phyloP scores from a whole-genome alignment of 345 rosid species.

The Ricinus communis region DNA sequence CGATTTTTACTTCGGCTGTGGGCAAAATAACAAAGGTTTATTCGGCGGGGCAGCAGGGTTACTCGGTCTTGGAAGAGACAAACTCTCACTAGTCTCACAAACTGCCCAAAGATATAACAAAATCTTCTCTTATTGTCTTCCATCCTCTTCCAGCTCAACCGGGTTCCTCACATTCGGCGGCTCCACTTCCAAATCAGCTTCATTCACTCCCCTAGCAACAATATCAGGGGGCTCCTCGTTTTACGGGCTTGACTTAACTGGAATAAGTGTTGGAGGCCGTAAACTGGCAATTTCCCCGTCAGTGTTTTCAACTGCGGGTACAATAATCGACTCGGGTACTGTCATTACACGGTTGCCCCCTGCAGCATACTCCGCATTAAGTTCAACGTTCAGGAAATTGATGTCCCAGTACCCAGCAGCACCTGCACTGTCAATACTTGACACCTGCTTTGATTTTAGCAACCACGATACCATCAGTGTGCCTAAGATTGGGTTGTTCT shows the following conservation, averaged over 20 bases:
- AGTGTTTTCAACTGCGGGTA: constrained; percentile 48
- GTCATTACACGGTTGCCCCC: constrained; percentile 82
- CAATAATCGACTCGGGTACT: constrained; percentile 85
- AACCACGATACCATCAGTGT: constrained; percentile 26
- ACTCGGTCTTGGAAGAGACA: constrained; percentile 78
- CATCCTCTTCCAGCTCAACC: constrained; percentile 57
- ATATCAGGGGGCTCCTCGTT: constrained; percentile 40
- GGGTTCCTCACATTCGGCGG: constrained; percentile 70
- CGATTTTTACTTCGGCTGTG: constrained; percentile 70
- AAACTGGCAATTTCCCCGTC: constrained; percentile 48
- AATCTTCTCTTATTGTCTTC: constrained; percentile 83
- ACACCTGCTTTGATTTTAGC: constrained; percentile 77
- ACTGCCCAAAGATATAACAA: constrained; percentile 55
- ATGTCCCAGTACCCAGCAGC: constrained; percentile 64
- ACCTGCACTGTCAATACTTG: constrained; percentile 55
- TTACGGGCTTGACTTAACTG: constrained; percentile 62
- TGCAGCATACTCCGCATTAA: constrained; percentile 51
- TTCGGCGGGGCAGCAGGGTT: constrained; percentile 71
- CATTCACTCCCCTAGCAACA: constrained; percentile 60
- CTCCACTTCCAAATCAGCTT: constrained; percentile 32
- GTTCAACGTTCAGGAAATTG: constrained; percentile 39
- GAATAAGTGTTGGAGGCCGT: constrained; percentile 52
- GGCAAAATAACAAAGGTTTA: constrained; percentile 76
- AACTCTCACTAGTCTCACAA: constrained; percentile 66
- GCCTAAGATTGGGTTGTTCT: constrained; percentile 53